Base-by-base conservation (phyloP, 1,139 yeast species). In the Yamadazyma mexicana region DNA sequence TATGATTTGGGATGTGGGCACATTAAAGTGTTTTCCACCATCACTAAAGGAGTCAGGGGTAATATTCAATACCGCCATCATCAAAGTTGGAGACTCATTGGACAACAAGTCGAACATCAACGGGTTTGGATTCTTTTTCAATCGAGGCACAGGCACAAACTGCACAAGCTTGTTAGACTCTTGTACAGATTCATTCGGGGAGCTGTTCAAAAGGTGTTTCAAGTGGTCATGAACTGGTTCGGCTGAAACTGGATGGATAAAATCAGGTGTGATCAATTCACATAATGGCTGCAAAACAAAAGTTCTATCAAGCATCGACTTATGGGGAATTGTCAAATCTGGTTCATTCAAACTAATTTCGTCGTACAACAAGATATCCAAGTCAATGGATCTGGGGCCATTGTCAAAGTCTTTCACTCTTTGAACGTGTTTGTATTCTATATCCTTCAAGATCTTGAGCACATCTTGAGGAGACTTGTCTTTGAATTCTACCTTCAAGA, bases 21-120 rank as follows among this genome's bases (percentile, higher is more conserved):
- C 53, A 5, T 50, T 45, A 32, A 39, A 59, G 35, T 59, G 51
- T n/a, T 44, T 47, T 0, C 95, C 91, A 1, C 96, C 98, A 61
- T 94, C 98, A 38, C 96, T 87, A 55, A 92, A 92, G 0, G 97
- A 89, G 58, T 94, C 98, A 0, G 98, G 97, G 0, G 98, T 92
- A 16, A 85, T 75, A 54, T 92, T 92, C 43, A 92, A 61, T 35
- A 92, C 83, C 1, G 91, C 95, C 98, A 92, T 92, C 37, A 89
- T 61, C 33, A 66, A 55, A 0, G 87, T 80, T 14, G 61, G 57
- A 15, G 69, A 62, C 15, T 62, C 58, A 32, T 62, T 51, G 31
- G 60, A 51, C 17, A 58, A 43, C 36, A 58, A 61, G 40, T 75
- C 79, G 49, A 75, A 76, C 35, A 57, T 54, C 24, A 77, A 47